These are phyloP conservation scores for maize (Zea mays) DNA, from an alignment of 176 grass and related monocot species.

Conservation along the genomic window DNA sequence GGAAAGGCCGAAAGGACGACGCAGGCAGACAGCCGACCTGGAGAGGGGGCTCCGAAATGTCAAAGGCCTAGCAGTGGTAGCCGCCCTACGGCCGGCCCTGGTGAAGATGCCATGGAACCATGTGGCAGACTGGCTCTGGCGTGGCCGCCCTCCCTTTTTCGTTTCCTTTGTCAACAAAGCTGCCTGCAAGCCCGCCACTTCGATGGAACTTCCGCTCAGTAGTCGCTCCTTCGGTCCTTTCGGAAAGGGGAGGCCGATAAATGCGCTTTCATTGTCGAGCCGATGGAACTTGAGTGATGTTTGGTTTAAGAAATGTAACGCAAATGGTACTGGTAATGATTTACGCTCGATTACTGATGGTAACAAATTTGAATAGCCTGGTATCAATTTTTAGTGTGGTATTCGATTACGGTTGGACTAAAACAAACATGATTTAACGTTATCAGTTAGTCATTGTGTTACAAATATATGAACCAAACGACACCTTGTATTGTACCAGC, in stretches of 20 bases:
- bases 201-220: background rate
- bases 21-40: background rate
- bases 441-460: too few species aligned
- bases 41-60: constrained; percentile 25
- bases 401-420: too few species aligned
- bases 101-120: constrained; percentile 33
- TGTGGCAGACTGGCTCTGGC: background rate
- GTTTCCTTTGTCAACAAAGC: constrained; percentile 33
- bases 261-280: background rate
- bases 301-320: too few species aligned
- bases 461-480: too few species aligned
- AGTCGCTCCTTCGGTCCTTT: background rate
- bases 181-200: background rate
- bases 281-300: background rate
- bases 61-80: constrained; percentile 35
- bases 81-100: background rate
- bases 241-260: constrained; percentile 1
- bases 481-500: too few species aligned
- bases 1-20: background rate
- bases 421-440: too few species aligned
- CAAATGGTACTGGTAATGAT: too few species aligned
- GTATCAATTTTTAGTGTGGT: too few species aligned
- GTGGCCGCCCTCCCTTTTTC: background rate
- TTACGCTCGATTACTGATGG: too few species aligned
- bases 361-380: too few species aligned